Percentiles rank a stretch among this genome's conserved stretches.
These are phyloP conservation scores for Diaporthe humulicola DNA, from an alignment of 2,329 filamentous ascomycete species.

Conservation along the genomic window DNA sequence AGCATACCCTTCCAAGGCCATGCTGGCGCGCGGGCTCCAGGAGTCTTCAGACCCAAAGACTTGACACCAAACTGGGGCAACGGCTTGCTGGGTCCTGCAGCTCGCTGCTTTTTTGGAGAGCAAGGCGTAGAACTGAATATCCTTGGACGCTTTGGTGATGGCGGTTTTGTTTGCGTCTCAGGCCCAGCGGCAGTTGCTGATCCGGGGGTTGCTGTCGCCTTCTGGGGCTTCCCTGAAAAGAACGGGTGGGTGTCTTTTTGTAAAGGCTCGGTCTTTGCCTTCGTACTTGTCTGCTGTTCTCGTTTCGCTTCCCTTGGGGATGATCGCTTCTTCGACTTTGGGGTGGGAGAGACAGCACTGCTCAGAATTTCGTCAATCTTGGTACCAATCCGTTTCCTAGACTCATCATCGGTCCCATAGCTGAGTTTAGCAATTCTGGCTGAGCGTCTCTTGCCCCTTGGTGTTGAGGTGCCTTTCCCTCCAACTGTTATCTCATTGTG, in stretches of 20 bases:
- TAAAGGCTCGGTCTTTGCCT: conserved; percentile 45
- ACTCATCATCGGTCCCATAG: conserved; percentile 67
- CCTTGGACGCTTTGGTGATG: conserved; percentile 47
- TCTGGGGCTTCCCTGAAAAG: conserved; percentile 69
- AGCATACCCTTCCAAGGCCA: conserved; percentile 78
- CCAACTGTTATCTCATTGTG: conserved; percentile 34
- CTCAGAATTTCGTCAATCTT: conserved; percentile 74
- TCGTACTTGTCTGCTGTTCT: conserved; percentile 49
- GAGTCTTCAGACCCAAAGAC: conserved; percentile 67
- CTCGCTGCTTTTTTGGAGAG: conserved; percentile 60
- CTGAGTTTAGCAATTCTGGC: conserved; percentile 65
- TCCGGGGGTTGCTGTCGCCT: conserved; percentile 38
- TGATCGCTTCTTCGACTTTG: conserved; percentile 40
- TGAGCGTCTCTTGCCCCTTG: conserved; percentile 51
- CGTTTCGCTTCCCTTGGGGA: conserved; percentile 37
- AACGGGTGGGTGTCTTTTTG: conserved; percentile 69
- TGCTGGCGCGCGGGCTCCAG: conserved; percentile 74
- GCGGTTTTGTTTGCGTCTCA: conserved; percentile 40
- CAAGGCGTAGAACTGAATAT: conserved; percentile 68
- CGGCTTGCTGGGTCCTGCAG: conserved; percentile 48
- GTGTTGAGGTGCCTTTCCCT: conserved; percentile 46
- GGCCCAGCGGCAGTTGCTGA: conserved; percentile 40
- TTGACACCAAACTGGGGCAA: conserved; percentile 60
- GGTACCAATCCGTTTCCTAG: conserved; percentile 64
- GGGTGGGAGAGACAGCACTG: conserved; percentile 39